These are phyloP conservation scores for Penicillium subrubescens DNA, from an alignment of 495 filamentous ascomycete species.

Conservation along the genomic window DNA sequence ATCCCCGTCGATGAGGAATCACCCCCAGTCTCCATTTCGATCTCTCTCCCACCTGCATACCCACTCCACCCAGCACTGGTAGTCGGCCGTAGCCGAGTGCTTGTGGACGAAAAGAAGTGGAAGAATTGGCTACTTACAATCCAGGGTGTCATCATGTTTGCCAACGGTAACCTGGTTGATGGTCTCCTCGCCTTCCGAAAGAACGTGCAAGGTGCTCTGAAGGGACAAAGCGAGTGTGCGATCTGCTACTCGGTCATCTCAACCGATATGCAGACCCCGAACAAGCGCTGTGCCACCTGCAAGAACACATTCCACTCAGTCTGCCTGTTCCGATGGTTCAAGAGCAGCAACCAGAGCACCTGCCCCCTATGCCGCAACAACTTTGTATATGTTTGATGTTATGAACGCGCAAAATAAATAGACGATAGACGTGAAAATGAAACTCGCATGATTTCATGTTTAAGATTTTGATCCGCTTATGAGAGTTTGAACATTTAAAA, in stretches of 20 bases:
- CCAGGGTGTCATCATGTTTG: slow-evolving; percentile 92
- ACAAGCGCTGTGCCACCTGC: slow-evolving; percentile 89
- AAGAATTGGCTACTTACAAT: slow-evolving; percentile 78
- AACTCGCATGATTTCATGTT: slow-evolving; percentile 8
- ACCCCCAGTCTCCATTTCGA: slow-evolving; percentile 73
- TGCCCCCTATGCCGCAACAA: slow-evolving; percentile 89
- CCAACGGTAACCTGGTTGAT: slow-evolving; percentile 80
- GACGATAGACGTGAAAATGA: slow-evolving; percentile 13
- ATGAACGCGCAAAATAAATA: slow-evolving; percentile 24
- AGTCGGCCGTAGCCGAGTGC: slow-evolving; percentile 75
- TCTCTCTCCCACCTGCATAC: slow-evolving; percentile 77
- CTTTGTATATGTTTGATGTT: slow-evolving; percentile 62
- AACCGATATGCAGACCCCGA: slow-evolving; percentile 81
- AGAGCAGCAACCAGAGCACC: slow-evolving; percentile 82
- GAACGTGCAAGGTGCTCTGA: slow-evolving; percentile 83
- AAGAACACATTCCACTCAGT: slow-evolving; percentile 89
- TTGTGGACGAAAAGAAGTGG: slow-evolving; percentile 88
- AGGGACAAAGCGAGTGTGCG: slow-evolving; percentile 92
- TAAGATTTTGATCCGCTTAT: neutral
- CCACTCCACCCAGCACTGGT: slow-evolving; percentile 80
- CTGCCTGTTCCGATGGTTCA: slow-evolving; percentile 95
- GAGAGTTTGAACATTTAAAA: too few species aligned
- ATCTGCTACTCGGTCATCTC: slow-evolving; percentile 96
- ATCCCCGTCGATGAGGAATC: slow-evolving; percentile 87
- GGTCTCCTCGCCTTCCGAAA: slow-evolving; percentile 79